phyloP scores from a whole-genome alignment of 2,329 filamentous ascomycete species.

The Sporothrix mexicana region DNA sequence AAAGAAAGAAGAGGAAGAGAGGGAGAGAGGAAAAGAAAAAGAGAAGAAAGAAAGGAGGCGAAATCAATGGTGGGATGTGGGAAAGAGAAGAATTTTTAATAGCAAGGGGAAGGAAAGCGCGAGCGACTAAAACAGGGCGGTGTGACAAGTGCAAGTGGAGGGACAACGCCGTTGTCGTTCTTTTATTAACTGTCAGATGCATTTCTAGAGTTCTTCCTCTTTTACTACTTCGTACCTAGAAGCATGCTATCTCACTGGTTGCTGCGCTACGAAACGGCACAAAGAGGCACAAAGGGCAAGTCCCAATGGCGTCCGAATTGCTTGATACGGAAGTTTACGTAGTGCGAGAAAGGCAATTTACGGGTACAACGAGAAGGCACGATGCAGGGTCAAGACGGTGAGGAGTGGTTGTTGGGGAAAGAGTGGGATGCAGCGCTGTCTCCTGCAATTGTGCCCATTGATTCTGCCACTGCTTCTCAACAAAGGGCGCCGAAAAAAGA shows the following conservation, averaged over 20 bases:
- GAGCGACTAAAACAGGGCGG: conserved; percentile 31
- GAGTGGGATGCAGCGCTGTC: neutral
- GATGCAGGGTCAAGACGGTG: conserved; percentile 26
- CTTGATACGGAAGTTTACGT: conserved; percentile 27
- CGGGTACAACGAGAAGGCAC: conserved; percentile 1
- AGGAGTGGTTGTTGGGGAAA: conserved; percentile 29
- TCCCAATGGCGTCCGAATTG: neutral
- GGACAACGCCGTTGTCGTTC: neutral
- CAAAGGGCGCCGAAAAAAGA: conserved; percentile 6
- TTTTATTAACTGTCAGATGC: neutral
- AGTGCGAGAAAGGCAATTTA: conserved; percentile 19
- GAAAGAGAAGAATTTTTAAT: conserved; percentile 33
- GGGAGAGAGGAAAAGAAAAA: conserved; percentile 28
- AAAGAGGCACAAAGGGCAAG: conserved; percentile 9
- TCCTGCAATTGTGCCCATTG: neutral
- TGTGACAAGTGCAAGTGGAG: conserved; percentile 34
- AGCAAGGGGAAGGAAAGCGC: conserved; percentile 16
- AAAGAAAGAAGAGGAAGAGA: conserved; percentile 24
- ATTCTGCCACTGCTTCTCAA: conserved; percentile 9
- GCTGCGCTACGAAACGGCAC: conserved; percentile 29
- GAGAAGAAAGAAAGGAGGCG: conserved; percentile 34
- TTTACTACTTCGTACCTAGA: neutral
- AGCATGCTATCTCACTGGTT: conserved; percentile 20
- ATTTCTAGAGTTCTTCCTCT: neutral
- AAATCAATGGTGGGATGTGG: conserved; percentile 24